A percentile compares a stretch with the other conserved stretches of the same genome.
Evolutionary conservation across 495 filamentous ascomycete genomes (phyloP).

Genomic region (Pseudoneurospora amorphoporcata): DNA sequence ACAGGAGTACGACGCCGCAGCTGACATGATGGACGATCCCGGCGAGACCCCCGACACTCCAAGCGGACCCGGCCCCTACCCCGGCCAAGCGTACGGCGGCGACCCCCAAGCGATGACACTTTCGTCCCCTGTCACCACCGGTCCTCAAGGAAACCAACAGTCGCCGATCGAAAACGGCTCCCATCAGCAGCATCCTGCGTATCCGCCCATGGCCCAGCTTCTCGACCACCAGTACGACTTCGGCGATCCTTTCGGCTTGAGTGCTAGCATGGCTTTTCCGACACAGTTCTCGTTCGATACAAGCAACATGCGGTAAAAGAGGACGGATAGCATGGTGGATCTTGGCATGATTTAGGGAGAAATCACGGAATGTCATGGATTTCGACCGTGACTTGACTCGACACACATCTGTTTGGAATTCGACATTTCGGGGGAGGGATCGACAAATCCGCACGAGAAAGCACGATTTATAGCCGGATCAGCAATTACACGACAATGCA

Average conservation of each 20-base stretch:
- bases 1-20: conserved; percentile 97
- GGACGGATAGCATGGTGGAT: not conserved
- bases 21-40: conserved; percentile 83
- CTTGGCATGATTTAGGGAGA: not conserved
- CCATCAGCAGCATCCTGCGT: conserved; percentile 32
- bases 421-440: not conserved
- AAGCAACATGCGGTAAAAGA: conserved; percentile 42
- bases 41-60: conserved; percentile 51
- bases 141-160: conserved; percentile 19
- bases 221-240: conserved; percentile 78
- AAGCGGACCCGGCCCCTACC: conserved; percentile 56
- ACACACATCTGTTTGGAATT: not conserved
- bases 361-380: not conserved
- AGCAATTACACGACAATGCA: not conserved
- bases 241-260: conserved; percentile 74
- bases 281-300: conserved; percentile 78
- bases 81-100: conserved; percentile 38
- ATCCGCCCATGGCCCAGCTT: conserved; percentile 53
- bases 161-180: conserved; percentile 24
- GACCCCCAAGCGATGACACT: conserved; percentile 33
- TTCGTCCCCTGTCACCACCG: conserved; percentile 30
- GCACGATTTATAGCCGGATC: not conserved
- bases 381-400: not conserved
- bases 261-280: conserved; percentile 89
- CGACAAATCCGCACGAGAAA: not conserved